Base-by-base conservation (phyloP, 2,329 filamentous ascomycete species). In the Clarireedia paspali region DNA sequence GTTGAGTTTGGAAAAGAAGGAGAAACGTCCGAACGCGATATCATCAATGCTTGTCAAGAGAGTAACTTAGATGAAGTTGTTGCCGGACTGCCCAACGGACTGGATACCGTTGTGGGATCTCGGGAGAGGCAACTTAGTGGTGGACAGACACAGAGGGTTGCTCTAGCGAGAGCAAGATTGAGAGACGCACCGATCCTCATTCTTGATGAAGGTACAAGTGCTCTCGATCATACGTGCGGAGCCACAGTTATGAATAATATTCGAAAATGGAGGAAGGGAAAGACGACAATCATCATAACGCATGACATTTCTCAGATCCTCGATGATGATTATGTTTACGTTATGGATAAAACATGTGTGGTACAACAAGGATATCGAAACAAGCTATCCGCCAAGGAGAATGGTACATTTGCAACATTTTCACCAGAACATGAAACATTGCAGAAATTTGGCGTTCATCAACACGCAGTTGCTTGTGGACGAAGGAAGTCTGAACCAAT, bases 281-380 rank as follows among this genome's bases (percentile, higher is more conserved):
- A 89, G 68, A 96, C 91, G 0, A 97, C 92, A 0, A 88, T 97
- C 51, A 83, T 97, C 62, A 92, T 97, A 64, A 96, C 94, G 0
- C 92, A 97, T 66, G 90, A 97, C 61, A 80, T 94, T 34, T 79
- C 82, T 0, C 87, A 92, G 62, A 92, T 97, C 9, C 69, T 73
- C 4, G 73, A 82, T 0, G 70, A 83, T 0, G 91, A 97, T 60
- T 91, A 86, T 59, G 79, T 95, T 0, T 95, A 91, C 62, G 79
- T 96, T 10, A 74, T 97, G 67, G 85, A 92, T 34, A 72, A 83
- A 10, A 87, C 88, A 0, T 68, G 67, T 0, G 74, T 96, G 0
- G 78, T 87, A 0, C 82, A 91, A 63, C 75, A 87, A 62, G 92
- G 91, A 0, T 80, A 81, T 58, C 78, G 81, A 24, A 73, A 73